Evolutionary conservation across 352 stramenopile genomes (phyloP).

Genomic region (Globisporangium perplexum): DNA sequence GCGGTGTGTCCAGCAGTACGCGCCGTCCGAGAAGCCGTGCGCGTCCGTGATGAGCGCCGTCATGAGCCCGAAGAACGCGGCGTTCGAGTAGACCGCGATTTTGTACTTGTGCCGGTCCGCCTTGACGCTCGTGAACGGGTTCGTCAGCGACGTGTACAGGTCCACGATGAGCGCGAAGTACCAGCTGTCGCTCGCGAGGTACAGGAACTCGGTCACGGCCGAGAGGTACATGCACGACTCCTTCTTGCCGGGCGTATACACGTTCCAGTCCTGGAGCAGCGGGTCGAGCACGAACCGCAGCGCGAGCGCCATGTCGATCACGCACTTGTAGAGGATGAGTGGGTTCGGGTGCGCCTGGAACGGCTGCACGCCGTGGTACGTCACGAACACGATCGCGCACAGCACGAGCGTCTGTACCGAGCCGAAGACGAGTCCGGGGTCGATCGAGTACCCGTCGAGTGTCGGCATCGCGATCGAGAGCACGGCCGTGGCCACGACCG

Average conservation of each 20-base stretch:
- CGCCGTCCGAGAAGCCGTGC: constrained; percentile 62
- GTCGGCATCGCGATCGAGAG: constrained; percentile 26
- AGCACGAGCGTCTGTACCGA: constrained; percentile 70
- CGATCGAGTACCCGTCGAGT: constrained; percentile 86
- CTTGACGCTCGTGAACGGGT: constrained; percentile 82
- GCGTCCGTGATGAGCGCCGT: constrained; percentile 23
- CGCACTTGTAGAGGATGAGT: constrained; percentile 80
- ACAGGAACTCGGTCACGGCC: constrained; percentile 72
- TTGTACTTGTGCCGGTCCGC: constrained; percentile 59
- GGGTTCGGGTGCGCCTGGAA: constrained; percentile 79
- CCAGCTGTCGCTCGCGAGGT: constrained; percentile 73
- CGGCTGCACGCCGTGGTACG: constrained; percentile 69
- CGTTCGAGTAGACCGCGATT: constrained; percentile 42
- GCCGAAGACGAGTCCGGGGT: constrained; percentile 68
- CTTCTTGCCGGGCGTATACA: constrained; percentile 30
- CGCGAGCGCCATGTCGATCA: constrained; percentile 66
- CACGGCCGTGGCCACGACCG: constrained; percentile 33
- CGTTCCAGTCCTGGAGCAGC: constrained; percentile 36
- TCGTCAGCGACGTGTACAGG: constrained; percentile 69
- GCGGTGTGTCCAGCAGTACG: constrained; percentile 77
- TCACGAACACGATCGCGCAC: constrained; percentile 67
- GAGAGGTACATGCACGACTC: constrained; percentile 54
- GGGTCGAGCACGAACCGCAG: constrained; percentile 72
- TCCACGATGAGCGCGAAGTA: constrained; percentile 80
- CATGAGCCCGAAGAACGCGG: constrained; percentile 32